Conservation (phyloP, 1,284 basidiomycete genomes). For the Cutaneotrichosporon sp. region DNA sequence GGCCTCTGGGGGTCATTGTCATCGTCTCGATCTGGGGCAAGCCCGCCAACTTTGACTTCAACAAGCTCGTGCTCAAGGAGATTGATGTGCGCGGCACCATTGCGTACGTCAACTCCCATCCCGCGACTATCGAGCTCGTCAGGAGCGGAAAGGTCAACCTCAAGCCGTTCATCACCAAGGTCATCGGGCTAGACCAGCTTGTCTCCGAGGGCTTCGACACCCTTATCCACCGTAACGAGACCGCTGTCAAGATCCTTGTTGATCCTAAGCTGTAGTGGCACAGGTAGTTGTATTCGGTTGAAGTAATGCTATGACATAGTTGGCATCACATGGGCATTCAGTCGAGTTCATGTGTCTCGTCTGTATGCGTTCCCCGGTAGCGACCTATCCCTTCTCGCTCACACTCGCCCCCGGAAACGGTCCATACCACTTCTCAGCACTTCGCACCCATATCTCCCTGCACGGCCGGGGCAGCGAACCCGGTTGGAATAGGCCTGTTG, state of each 20-base stretch:
- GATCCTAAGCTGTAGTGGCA: constrained; percentile 5
- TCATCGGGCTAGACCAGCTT: constrained; percentile 17
- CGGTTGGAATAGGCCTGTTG: constrained; percentile 5
- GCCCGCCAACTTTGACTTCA: constrained; percentile 10
- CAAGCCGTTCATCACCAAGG: constrained; percentile 16
- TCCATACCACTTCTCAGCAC: constrained; percentile 2
- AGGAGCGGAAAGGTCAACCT: constrained; percentile 17
- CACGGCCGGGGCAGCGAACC: constrained; percentile 1
- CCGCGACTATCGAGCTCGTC: constrained; percentile 15
- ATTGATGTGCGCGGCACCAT: constrained; percentile 17
- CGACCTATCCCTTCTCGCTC: not conserved
- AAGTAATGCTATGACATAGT: too few relatives aligned
- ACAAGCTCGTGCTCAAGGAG: constrained; percentile 18
- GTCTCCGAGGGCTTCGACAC: constrained; percentile 15
- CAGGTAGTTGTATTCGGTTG: too few relatives aligned
- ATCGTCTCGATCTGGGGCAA: constrained; percentile 15
- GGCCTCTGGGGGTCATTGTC: constrained; percentile 14
- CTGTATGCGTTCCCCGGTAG: too few relatives aligned
- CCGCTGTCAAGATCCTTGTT: constrained; percentile 23
- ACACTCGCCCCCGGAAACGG: not conserved
- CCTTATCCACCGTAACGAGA: constrained; percentile 19
- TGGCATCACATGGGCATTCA: not conserved
- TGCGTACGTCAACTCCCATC: constrained; percentile 16
- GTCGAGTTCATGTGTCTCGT: too few relatives aligned
- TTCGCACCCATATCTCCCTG: not conserved